Evolutionary conservation across 2,329 filamentous ascomycete species (phyloP).

Genomic region (Chrysoporthe puriensis): DNA sequence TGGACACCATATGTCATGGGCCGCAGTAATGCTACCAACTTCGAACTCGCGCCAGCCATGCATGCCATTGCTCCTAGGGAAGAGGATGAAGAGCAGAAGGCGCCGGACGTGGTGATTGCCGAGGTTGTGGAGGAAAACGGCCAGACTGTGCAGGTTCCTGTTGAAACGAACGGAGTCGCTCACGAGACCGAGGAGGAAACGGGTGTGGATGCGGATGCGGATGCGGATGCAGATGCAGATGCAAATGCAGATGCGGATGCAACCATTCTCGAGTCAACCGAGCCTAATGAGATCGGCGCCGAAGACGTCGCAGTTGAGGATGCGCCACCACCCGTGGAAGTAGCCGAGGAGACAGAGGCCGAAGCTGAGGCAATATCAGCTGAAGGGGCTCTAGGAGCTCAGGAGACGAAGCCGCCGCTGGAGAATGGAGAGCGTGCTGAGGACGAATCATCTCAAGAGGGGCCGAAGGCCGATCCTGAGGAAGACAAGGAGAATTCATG

Average conservation of each 20-base stretch:
- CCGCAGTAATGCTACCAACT: conserved; percentile 77
- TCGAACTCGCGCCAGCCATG: conserved; percentile 79
- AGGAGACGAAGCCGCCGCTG: conserved; percentile 32
- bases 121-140: conserved; percentile 39
- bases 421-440: conserved; percentile 32
- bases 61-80: conserved; percentile 88
- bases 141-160: conserved; percentile 35
- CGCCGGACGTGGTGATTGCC: conserved; percentile 37
- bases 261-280: conserved; percentile 44
- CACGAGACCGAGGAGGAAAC: conserved; percentile 38
- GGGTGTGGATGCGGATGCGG: conserved; percentile 20
- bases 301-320: conserved; percentile 24
- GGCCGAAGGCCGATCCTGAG: conserved; percentile 30
- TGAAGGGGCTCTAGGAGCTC: conserved; percentile 12
- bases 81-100: conserved; percentile 61
- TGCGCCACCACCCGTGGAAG: conserved; percentile 2
- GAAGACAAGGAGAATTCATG: conserved; percentile 42
- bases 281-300: conserved; percentile 39
- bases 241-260: conserved; percentile 19
- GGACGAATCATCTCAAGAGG: conserved; percentile 28
- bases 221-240: not conserved
- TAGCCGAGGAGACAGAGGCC: conserved; percentile 3
- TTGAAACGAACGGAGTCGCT: conserved; percentile 30
- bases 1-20: conserved; percentile 99
- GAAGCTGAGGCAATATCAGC: not conserved